Conservation (phyloP, 257 asterid species). For the Solanum lycopersicoides region DNA sequence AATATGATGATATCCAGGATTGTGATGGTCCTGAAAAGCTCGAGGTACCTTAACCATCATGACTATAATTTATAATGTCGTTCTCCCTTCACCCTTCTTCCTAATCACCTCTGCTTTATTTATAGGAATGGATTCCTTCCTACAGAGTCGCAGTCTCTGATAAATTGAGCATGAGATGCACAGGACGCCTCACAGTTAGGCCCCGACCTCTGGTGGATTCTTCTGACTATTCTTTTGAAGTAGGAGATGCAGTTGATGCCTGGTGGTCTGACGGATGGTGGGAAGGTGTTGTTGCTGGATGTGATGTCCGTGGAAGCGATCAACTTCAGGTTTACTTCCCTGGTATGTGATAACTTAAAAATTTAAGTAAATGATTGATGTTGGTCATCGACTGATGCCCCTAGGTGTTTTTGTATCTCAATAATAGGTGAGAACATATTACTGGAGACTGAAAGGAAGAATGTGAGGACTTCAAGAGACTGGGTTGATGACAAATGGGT, state of each 20-base stretch:
- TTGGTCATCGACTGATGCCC: neutral
- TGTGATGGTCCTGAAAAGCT: neutral
- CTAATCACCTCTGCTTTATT: neutral
- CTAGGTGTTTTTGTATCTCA: neutral
- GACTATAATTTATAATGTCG: neutral
- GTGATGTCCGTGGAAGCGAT: neutral
- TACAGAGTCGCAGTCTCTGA: neutral
- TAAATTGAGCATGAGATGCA: neutral
- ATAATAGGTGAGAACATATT: conserved; percentile 31
- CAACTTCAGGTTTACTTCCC: neutral
- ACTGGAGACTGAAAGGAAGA: conserved; percentile 19
- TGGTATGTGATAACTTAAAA: neutral
- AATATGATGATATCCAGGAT: neutral
- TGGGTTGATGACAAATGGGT: conserved; percentile 48
- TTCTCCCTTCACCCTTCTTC: neutral
- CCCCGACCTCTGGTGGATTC: neutral
- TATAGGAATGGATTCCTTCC: neutral
- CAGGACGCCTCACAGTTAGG: neutral
- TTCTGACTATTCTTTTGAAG: neutral
- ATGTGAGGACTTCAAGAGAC: conserved; percentile 42
- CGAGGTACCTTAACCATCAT: neutral
- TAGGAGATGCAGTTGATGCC: neutral
- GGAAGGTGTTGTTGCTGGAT: neutral
- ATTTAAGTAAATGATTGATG: neutral
- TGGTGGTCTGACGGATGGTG: neutral